A percentile compares a stretch with the other conserved stretches of the same genome.
Evolutionary conservation across 2,329 filamentous ascomycete species (phyloP).

Genomic region (Pyrenophora graminea): DNA sequence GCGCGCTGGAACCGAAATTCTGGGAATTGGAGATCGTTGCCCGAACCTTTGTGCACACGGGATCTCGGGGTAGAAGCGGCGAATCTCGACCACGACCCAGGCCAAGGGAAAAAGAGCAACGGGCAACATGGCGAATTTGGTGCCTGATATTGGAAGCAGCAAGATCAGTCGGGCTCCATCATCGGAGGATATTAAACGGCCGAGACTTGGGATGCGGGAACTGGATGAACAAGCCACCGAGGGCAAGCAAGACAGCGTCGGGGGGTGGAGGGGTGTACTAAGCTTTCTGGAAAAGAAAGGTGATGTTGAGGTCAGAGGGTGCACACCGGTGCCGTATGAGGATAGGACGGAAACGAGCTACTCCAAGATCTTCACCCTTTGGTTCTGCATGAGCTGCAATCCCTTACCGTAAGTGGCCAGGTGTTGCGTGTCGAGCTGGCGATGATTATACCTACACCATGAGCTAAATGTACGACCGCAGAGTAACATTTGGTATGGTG

Average conservation of each 20-base stretch:
- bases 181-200: slow-evolving; percentile 9
- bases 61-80: slow-evolving; percentile 13
- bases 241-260: slow-evolving; percentile 17
- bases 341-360: slow-evolving; percentile 59
- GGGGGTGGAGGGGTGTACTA: slow-evolving; percentile 22
- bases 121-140: neutral
- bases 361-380: slow-evolving; percentile 63
- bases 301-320: slow-evolving; percentile 49
- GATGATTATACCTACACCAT: neutral
- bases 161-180: slow-evolving; percentile 2
- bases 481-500: slow-evolving; percentile 67
- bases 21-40: neutral
- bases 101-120: neutral
- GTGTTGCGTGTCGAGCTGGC: no score
- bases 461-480: slow-evolving; percentile 6
- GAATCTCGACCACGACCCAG: neutral
- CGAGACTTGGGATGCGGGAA: slow-evolving; percentile 1
- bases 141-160: neutral
- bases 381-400: slow-evolving; percentile 63
- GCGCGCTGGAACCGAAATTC: slow-evolving; percentile 2
- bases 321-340: slow-evolving; percentile 60
- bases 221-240: slow-evolving; percentile 10
- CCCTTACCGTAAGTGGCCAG: slow-evolving; percentile 58
- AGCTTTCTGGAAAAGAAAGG: slow-evolving; percentile 28
- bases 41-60: slow-evolving; percentile 1